Percentiles rank a stretch among this genome's conserved stretches.
These are phyloP conservation scores for Dioscorea cayenensis DNA, from an alignment of 116 monocot species.

Conservation along the genomic window DNA sequence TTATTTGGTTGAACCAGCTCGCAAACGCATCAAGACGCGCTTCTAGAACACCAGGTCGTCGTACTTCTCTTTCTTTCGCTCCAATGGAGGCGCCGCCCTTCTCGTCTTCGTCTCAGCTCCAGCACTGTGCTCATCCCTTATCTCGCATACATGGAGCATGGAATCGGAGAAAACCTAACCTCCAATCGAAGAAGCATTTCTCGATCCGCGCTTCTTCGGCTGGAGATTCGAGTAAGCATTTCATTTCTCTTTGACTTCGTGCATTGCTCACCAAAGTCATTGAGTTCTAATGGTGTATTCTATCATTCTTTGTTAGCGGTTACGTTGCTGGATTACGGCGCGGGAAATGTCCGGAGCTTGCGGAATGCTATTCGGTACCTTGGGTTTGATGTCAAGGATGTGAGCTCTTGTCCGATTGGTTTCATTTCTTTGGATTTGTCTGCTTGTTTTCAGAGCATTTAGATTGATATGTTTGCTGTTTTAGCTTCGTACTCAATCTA, in stretches of 20 bases:
- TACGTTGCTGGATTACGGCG: constrained; percentile 89
- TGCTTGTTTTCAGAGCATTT: background rate
- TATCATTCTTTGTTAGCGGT: constrained; percentile 36
- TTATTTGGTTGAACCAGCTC: no score
- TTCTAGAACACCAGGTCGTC: no score
- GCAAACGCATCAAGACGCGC: no score
- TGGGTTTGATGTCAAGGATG: constrained; percentile 83
- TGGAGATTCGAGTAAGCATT: constrained; percentile 17
- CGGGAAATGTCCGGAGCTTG: constrained; percentile 89
- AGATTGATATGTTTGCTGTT: no score
- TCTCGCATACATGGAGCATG: background rate
- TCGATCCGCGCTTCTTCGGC: constrained; percentile 20
- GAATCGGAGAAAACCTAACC: constrained; percentile 5
- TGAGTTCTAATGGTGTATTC: background rate
- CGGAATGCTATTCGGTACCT: constrained; percentile 76
- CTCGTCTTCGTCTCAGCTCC: background rate
- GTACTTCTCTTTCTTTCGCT: background rate
- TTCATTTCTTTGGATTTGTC: background rate
- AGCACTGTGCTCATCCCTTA: background rate
- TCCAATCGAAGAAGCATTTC: background rate
- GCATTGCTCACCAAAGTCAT: background rate
- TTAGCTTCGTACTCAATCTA: no score
- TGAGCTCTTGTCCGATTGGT: constrained; percentile 9
- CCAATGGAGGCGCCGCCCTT: constrained; percentile 20
- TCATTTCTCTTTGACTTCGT: no score